phyloP scores from a whole-genome alignment of 352 stramenopile genomes.

The Globisporangium megalacanthum region DNA sequence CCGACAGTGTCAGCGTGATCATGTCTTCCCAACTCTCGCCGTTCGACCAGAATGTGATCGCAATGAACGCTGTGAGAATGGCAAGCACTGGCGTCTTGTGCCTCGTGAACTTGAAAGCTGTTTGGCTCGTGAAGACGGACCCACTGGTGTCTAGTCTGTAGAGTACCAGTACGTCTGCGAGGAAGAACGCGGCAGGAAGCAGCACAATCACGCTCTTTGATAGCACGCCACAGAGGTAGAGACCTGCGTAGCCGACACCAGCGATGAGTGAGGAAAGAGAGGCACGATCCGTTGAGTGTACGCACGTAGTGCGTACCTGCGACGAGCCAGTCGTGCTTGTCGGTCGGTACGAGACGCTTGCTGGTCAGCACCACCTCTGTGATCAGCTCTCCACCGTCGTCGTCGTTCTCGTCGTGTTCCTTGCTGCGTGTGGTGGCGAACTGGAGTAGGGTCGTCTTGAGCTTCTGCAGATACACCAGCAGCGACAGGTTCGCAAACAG shows the following conservation, averaged over 20 bases:
- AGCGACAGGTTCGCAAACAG: slow-evolving; percentile 48
- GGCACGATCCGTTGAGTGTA: too few species aligned
- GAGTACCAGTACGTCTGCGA: background rate
- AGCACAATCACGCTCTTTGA: slow-evolving; percentile 10
- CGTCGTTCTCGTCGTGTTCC: background rate
- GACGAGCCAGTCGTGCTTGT: slow-evolving; percentile 1
- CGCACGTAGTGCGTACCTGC: slow-evolving; percentile 1
- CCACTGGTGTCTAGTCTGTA: background rate
- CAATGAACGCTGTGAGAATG: slow-evolving; percentile 22
- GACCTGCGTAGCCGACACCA: background rate
- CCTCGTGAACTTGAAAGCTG: slow-evolving; percentile 11
- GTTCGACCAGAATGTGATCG: slow-evolving; percentile 43
- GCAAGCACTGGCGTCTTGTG: slow-evolving; percentile 23
- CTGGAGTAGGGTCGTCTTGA: slow-evolving; percentile 2
- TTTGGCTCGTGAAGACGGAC: background rate
- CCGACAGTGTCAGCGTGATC: slow-evolving; percentile 22
- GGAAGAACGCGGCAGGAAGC: slow-evolving; percentile 4
- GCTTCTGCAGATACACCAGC: slow-evolving; percentile 17
- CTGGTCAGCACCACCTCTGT: too few species aligned
- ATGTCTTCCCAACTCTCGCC: slow-evolving; percentile 33
- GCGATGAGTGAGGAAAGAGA: too few species aligned
- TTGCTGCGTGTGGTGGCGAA: too few species aligned
- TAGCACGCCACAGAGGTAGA: slow-evolving; percentile 11
- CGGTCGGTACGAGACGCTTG: too few species aligned
- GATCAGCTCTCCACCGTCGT: too few species aligned